Evolutionary conservation across 164 flowering plant species (phyloP).

Genomic region (Paratinospora sagittata): DNA sequence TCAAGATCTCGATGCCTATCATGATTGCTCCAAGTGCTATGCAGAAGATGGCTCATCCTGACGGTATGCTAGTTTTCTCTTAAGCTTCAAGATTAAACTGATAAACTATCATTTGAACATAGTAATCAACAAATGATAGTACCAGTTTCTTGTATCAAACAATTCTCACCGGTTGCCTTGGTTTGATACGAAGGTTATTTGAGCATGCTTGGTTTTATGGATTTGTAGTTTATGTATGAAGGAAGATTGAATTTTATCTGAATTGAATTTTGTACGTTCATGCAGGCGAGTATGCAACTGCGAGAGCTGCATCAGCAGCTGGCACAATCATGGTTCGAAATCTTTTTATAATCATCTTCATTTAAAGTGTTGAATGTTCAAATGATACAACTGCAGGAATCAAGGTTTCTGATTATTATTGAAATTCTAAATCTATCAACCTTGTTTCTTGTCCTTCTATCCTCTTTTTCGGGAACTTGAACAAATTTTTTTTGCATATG

Average conservation of each 20-base stretch:
- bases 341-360: neutral
- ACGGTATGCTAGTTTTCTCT: constrained; percentile 38
- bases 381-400: neutral
- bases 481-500: neutral
- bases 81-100: neutral
- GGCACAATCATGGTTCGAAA: constrained; percentile 73
- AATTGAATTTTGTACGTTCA: constrained; percentile 1
- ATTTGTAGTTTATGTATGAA: neutral
- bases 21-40: constrained; percentile 91
- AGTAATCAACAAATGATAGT: too few species aligned
- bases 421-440: neutral
- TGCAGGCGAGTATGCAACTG: constrained; percentile 91
- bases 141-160: neutral
- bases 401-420: neutral
- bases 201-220: neutral
- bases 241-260: neutral
- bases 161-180: neutral
- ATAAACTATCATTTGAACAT: too few species aligned
- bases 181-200: neutral
- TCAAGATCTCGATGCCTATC: constrained; percentile 89
- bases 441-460: neutral
- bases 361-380: constrained; percentile 7
- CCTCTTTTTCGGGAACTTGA: neutral
- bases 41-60: constrained; percentile 96
- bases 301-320: constrained; percentile 89